Conservation (phyloP, 2,329 filamentous ascomycete genomes). For the Byssochlamys sp. region DNA sequence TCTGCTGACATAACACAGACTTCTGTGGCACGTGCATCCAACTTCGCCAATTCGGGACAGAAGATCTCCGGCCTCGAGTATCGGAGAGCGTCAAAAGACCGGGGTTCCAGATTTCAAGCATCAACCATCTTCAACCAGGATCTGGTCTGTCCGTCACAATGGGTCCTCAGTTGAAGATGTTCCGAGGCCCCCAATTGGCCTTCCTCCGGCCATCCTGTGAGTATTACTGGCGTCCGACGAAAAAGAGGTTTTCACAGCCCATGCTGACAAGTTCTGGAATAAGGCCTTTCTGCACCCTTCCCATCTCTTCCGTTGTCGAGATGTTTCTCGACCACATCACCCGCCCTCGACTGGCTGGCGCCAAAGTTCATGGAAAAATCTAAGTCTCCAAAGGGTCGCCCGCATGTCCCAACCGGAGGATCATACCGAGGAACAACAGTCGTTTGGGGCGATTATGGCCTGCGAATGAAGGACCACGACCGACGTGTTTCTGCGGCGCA, state of each 20-base stretch:
- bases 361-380: constrained; percentile 71
- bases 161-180: constrained; percentile 27
- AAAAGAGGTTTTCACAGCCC: constrained; percentile 3
- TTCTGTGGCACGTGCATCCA: constrained; percentile 15
- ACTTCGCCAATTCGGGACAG: constrained; percentile 9
- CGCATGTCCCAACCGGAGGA: constrained; percentile 80
- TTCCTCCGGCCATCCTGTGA: constrained; percentile 26
- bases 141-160: constrained; percentile 10
- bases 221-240: constrained; percentile 6
- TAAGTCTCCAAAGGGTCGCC: constrained; percentile 80
- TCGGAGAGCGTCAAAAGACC: neutral
- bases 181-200: constrained; percentile 25
- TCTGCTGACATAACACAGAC: constrained; percentile 17
- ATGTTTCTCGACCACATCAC: constrained; percentile 63
- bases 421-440: constrained; percentile 88
- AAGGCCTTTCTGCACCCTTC: constrained; percentile 15
- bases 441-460: constrained; percentile 88
- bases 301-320: constrained; percentile 38
- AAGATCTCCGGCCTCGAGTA: neutral
- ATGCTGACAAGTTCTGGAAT: constrained; percentile 11
- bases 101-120: neutral
- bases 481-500: constrained; percentile 78
- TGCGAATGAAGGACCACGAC: constrained; percentile 89
- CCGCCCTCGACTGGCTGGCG: constrained; percentile 63
- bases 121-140: neutral